Base-by-base conservation (phyloP, 306 rosid genomes). In the Canavalia gladiata region DNA sequence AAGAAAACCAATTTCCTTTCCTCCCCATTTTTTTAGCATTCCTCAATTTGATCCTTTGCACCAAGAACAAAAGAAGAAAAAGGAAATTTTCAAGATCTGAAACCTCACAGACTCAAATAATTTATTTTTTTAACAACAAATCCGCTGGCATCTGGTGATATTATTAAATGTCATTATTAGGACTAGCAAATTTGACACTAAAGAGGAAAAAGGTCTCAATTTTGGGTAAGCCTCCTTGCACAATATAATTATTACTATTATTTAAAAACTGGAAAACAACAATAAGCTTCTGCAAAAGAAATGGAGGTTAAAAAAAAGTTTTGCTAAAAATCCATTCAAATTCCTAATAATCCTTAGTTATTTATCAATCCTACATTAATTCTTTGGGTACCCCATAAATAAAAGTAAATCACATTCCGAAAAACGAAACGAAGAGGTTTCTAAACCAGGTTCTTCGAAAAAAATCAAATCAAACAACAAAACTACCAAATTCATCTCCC, bases 1-100 rank as follows among this genome's bases (percentile, higher is more conserved):
- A 67, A 77, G 99, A 93, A 89, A 96, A 93, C 98, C 98, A 96
- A 84, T 82, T 91, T 87, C 96, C 97, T 81, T 96, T 96, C 88
- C 87, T 88, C 74, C 94, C 98, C 99, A 96, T 96, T 89, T 80
- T 81, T 91, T 91, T 92, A 79, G 85, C 92, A 88, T 93, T 88
- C 90, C 94, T 88, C 79, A 69, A 78, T 82, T 56, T n/a, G 77
- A 86, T 34, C 88, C 95, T 87, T 80, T 74, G 33, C 28, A 74
- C 37, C 51, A 47, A 3, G 10, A 58, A 47, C 25, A 68, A 8
- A 68, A 35, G 28, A 45, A 37, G 0, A 11, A 51, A 39, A 30
- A 3, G 45, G 52, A 58, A 79, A 65, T 1, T 37, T 51, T 18
- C 31, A 88, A 81, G 78, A 81, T 80, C 83, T 77, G 76, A 78